A percentile compares a stretch with the other conserved stretches of the same genome.
Conservation (phyloP, 768 basidiomycete species). For the Cystobasidium onofrii region DNA sequence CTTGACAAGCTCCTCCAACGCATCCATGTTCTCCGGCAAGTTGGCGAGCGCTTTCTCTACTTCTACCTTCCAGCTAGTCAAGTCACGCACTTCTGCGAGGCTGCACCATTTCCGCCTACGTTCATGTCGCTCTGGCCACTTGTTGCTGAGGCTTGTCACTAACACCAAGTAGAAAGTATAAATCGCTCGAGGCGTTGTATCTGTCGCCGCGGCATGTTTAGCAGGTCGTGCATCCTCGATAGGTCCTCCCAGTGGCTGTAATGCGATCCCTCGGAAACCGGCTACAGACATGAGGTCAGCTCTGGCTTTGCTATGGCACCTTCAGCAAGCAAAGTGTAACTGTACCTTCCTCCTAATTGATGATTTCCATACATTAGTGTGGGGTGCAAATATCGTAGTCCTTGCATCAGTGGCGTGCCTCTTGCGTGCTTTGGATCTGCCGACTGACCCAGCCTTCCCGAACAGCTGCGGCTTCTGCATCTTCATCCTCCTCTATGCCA, state of each 20-base stretch:
- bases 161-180: constrained; percentile 8
- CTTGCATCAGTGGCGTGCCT: neutral
- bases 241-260: neutral
- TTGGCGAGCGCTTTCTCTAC: neutral
- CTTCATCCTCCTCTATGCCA: constrained; percentile 30
- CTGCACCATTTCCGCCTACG: constrained; percentile 10
- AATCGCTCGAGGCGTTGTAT: neutral
- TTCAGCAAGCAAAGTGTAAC: too few relatives aligned
- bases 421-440: neutral
- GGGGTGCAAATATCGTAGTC: too few relatives aligned
- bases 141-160: constrained; percentile 8
- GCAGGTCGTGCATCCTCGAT: neutral
- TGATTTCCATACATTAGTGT: too few relatives aligned
- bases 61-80: constrained; percentile 9
- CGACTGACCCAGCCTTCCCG: constrained; percentile 30
- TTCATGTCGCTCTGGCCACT: constrained; percentile 29
- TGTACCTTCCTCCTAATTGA: neutral
- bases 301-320: neutral
- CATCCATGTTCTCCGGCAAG: neutral
- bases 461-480: constrained; percentile 5
- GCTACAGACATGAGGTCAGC: neutral
- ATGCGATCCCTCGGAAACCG: constrained; percentile 12
- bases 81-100: neutral
- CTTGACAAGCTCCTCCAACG: neutral
- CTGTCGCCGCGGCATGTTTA: neutral